Base-by-base conservation (phyloP, 352 stramenopile genomes). In the Saprolegnia diclina region DNA sequence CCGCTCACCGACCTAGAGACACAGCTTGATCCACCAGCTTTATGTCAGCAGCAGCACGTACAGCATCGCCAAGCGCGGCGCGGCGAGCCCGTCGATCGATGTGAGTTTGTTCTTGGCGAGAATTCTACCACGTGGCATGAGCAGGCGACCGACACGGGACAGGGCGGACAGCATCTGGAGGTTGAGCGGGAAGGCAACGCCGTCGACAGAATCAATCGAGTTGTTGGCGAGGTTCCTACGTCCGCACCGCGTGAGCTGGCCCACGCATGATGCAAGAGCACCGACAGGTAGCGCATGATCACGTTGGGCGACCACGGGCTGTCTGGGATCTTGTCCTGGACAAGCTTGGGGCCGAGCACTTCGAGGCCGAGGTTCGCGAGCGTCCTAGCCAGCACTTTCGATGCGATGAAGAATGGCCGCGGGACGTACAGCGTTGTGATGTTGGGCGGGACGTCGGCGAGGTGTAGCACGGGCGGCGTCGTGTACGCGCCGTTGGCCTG, bases 161-260 rank as follows among this genome's bases (percentile, higher is more conserved):
- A 2, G 29, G 53, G 21, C 29, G 54, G 14, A 62, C 54, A 62
- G 32, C 19, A 44, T 44, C 5, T 44, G 22, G 6, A 38, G 4
- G 24, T 62, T 62, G 21, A 6, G 11, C 11, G 26, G 18, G 16
- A 35, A 38, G 4, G 22, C 22, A n/a, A 44, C 26, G 16, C 35
- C 29, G 26, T 35, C 54, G 21, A 62, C 16, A 10, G 26, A 26
- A 0, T 0, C 35, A 22, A 62, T 62, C 11, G 54, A 62, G 13
- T 62, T 62, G 54, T 62, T 62, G 22, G 21, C 35, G 14, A 62
- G 32, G 11, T 44, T 35, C 54, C 54, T 62, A 24, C 50, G 21
- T 37, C 29, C 29, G 42, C 42, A 48, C 2, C 4, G 18, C 18
- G 29, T 35, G 5, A 14, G 42, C 18, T 4, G 42, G 42, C 4